These are phyloP conservation scores for Acanthamoeba castellanii DNA, from an alignment of 208 protist species.

Conservation along the genomic window DNA sequence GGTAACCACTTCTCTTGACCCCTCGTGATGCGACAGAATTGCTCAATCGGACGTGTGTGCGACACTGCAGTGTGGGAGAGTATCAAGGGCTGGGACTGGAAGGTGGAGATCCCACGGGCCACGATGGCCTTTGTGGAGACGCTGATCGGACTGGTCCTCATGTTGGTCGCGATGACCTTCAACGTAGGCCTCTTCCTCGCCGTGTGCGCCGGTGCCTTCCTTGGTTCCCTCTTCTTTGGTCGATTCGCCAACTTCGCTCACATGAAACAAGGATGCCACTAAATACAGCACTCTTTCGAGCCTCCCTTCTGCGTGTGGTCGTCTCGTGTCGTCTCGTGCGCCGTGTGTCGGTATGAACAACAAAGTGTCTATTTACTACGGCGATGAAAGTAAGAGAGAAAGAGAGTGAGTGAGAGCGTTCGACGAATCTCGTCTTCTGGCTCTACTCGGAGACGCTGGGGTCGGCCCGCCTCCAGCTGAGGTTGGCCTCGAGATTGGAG, in stretches of 20 bases:
- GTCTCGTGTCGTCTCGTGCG: too few relatives aligned
- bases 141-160: background rate
- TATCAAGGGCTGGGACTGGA: constrained; percentile 30
- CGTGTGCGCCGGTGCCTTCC: constrained; percentile 27
- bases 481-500: constrained; percentile 1
- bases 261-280: constrained; percentile 36
- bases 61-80: background rate
- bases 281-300: too few relatives aligned
- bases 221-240: constrained; percentile 17
- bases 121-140: constrained; percentile 15
- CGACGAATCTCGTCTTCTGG: background rate
- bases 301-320: too few relatives aligned
- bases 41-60: too few relatives aligned
- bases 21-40: too few relatives aligned
- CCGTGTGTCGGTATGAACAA: too few relatives aligned
- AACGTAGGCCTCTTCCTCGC: constrained; percentile 61
- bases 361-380: too few relatives aligned
- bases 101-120: constrained; percentile 5
- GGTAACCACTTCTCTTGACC: too few relatives aligned
- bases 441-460: background rate
- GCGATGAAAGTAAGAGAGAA: background rate
- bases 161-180: constrained; percentile 74
- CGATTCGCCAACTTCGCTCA: background rate
- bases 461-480: background rate
- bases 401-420: background rate